Evolutionary conservation across 176 grass and related monocot species (phyloP).

Genomic region (Microstegium vimineum): DNA sequence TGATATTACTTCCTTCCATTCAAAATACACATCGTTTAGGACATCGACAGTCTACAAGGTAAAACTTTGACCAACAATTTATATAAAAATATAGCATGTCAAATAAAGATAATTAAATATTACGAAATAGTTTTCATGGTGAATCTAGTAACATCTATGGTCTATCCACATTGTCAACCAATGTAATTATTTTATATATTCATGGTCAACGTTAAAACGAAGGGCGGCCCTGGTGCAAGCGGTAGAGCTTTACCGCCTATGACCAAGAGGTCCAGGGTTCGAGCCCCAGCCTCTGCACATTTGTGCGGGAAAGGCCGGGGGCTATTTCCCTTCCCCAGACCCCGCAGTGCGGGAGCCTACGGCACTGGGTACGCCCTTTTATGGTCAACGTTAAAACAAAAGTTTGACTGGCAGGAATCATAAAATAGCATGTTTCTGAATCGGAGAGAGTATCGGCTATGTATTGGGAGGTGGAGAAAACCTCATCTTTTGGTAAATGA

Average conservation of each 20-base stretch:
- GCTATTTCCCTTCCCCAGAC: too few relatives aligned
- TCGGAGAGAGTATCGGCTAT: background rate
- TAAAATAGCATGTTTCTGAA: background rate
- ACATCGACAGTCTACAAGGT: background rate
- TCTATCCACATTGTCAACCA: background rate
- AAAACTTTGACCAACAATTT: background rate
- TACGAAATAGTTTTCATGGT: background rate
- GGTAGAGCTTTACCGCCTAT: too few relatives aligned
- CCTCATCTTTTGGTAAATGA: slow-evolving; percentile 93
- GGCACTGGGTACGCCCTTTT: too few relatives aligned
- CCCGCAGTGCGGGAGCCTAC: too few relatives aligned
- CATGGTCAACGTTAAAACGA: background rate
- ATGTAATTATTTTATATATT: background rate
- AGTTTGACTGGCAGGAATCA: background rate
- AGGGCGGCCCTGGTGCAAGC: too few relatives aligned
- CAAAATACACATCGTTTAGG: background rate
- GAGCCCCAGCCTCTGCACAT: too few relatives aligned
- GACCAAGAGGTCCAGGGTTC: too few relatives aligned
- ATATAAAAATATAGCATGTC: background rate
- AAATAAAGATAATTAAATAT: background rate
- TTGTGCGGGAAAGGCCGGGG: too few relatives aligned
- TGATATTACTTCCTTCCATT: background rate
- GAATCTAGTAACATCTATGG: background rate
- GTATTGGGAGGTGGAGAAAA: background rate
- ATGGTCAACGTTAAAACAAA: background rate